These are phyloP conservation scores for Akebia trifoliata DNA, from an alignment of 164 flowering plant species.

Conservation along the genomic window DNA sequence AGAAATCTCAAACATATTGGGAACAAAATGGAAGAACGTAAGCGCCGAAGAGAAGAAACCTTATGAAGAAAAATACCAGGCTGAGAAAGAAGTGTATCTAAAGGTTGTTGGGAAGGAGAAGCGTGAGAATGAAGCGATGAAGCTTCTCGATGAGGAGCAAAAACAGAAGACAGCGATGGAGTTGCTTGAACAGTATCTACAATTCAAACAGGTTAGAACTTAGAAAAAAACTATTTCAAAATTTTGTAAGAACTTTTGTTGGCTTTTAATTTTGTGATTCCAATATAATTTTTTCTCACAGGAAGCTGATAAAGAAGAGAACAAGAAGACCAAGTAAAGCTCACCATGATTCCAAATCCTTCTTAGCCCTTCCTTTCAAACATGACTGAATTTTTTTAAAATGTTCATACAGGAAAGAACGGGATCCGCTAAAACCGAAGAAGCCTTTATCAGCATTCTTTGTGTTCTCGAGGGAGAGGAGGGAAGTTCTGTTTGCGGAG, in stretches of 20 bases:
- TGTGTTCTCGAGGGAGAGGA: constrained; percentile 59
- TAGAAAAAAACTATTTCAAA: too few relatives aligned
- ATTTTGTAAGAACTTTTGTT: not conserved
- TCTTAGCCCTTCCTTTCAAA: not conserved
- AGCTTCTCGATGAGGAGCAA: constrained; percentile 76
- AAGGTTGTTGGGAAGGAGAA: constrained; percentile 73
- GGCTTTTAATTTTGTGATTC: not conserved
- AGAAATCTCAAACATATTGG: constrained; percentile 65
- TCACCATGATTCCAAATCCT: not conserved
- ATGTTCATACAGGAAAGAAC: constrained; percentile 52
- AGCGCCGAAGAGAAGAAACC: constrained; percentile 87
- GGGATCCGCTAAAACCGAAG: constrained; percentile 84
- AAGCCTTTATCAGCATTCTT: constrained; percentile 74
- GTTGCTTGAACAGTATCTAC: constrained; percentile 80
- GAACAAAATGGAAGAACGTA: constrained; percentile 76
- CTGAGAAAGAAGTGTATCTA: constrained; percentile 71
- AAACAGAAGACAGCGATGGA: constrained; percentile 95
- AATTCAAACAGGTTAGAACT: constrained; percentile 45
- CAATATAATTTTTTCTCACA: not conserved
- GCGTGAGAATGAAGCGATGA: constrained; percentile 88
- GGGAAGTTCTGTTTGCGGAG: constrained; percentile 50
- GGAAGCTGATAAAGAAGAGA: constrained; percentile 42
- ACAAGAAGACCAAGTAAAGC: constrained; percentile 43
- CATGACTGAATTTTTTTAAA: not conserved
- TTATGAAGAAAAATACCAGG: constrained; percentile 77